Conservation (phyloP, 164 flowering plant species). For the Pachysandra terminalis region DNA sequence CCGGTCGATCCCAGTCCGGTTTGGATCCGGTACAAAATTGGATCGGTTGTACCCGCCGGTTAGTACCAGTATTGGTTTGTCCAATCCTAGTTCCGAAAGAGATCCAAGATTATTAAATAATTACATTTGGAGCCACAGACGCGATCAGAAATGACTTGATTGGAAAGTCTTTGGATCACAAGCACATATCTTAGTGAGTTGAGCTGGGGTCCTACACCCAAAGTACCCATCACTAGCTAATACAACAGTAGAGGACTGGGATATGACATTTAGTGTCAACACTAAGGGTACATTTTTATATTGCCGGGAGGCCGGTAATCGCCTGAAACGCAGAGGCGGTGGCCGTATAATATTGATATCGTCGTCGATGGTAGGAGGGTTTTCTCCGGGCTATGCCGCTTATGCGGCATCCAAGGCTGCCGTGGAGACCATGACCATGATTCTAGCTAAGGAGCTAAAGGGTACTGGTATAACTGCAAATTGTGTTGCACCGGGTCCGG, state of each 20-base stretch:
- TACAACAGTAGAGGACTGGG: conserved; percentile 44
- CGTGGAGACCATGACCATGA: conserved; percentile 58
- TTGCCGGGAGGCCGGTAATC: conserved; percentile 48
- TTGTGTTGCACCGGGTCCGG: conserved; percentile 60
- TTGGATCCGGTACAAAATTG: too few species aligned
- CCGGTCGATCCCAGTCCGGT: too few species aligned
- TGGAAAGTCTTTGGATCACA: conserved; percentile 29
- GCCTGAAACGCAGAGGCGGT: conserved; percentile 47
- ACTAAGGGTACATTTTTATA: conserved; percentile 49
- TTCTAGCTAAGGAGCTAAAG: conserved; percentile 57
- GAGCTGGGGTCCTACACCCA: conserved; percentile 48
- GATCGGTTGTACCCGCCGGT: too few species aligned
- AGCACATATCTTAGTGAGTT: conserved; percentile 51
- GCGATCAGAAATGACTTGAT: too few species aligned
- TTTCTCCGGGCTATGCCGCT: conserved; percentile 37
- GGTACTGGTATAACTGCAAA: conserved; percentile 58
- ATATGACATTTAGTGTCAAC: conserved; percentile 42
- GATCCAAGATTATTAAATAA: too few species aligned
- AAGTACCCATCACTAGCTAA: conserved; percentile 38
- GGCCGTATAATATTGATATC: conserved; percentile 48
- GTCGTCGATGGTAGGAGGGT: conserved; percentile 35
- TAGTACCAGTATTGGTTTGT: too few species aligned
- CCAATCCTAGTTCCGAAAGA: too few species aligned
- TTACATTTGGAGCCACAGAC: too few species aligned
- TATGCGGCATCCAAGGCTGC: conserved; percentile 63